Evolutionary conservation across 352 stramenopile genomes (phyloP).

Genomic region (Plasmopara halstedii): DNA sequence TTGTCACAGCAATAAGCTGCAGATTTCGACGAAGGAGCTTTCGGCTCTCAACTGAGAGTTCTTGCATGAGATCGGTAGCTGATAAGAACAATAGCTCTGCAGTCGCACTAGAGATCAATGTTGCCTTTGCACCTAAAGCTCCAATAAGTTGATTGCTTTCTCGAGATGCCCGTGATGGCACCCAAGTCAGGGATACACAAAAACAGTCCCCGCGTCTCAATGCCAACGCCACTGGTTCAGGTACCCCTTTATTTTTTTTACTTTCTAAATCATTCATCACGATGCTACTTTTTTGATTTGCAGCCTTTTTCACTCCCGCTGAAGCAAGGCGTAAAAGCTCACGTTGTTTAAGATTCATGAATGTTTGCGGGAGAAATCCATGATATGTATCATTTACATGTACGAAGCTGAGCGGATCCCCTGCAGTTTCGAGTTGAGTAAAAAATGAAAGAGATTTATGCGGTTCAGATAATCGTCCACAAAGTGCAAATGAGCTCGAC

Average conservation of each 20-base stretch:
- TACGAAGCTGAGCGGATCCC: constrained; percentile 40
- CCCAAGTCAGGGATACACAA: constrained; percentile 45
- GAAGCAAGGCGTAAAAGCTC: constrained; percentile 9
- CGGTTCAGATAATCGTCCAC: constrained; percentile 29
- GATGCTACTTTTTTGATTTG: constrained; percentile 2
- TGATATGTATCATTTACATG: constrained; percentile 40
- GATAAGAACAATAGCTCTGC: constrained; percentile 50
- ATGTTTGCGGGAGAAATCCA: constrained; percentile 40
- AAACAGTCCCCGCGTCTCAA: constrained; percentile 41
- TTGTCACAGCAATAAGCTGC: constrained; percentile 9
- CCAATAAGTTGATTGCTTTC: constrained; percentile 10
- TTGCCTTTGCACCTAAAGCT: constrained; percentile 38
- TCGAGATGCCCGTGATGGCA: constrained; percentile 28
- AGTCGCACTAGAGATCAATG: constrained; percentile 30
- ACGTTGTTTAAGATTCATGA: constrained; percentile 16
- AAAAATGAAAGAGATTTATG: constrained; percentile 39
- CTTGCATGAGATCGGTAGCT: constrained; percentile 23
- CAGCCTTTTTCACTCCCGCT: constrained; percentile 3
- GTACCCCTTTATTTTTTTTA: background rate
- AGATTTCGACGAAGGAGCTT: constrained; percentile 32
- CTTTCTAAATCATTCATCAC: constrained; percentile 5
- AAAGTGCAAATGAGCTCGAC: constrained; percentile 41
- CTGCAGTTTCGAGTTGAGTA: constrained; percentile 39
- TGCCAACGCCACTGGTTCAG: constrained; percentile 9
- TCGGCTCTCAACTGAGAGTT: constrained; percentile 31